Evolutionary conservation across 257 asterid genomes (phyloP), one percentile per base, ranked within the genome.

Genomic region (Penstemon barbatus): DNA sequence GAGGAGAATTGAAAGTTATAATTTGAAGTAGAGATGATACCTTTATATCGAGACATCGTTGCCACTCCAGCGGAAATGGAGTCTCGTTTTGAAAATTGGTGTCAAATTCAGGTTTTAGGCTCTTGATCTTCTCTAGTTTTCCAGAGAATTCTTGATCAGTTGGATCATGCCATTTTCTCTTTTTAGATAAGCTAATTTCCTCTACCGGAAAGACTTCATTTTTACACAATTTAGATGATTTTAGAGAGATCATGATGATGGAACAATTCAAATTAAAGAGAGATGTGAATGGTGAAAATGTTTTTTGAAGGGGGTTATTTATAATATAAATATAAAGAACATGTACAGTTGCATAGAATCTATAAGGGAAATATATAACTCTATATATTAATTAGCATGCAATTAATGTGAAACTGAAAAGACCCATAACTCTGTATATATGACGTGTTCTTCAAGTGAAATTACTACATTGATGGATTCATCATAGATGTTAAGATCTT

Each of bases 31-130:
- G 18, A 64, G 36, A 55, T 11, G 7, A 12, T 64, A 89, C 96
- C 96, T 83, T 84, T 58, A 82, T 78, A 53, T 89, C 91, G 8
- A 89, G 94, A 42, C 89, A 86, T 54, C 85, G 71, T 70, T 89
- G 96, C 96, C 96, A 84, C 64, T 89, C 96, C 45, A 75, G 64
- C 45, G 96, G 84, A 3, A 78, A 70, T 0, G 80, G 88, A 70
- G 86, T 69, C 45, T 81, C 79, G 18, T 43, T 85, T 42, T 82
- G 77, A 4, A 65, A 70, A 8, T 70, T 69, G 5, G 70, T 56
- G 3, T 74, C 77, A 13, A 64, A 61, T 6, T 60, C 7, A 51
- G 79, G 43, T 25, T 69, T 74, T 54, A 58, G 52, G 68, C 37
- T 59, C 50, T 70, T 78, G 52, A 67, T 71, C 67, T 66, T 69